A percentile compares a stretch with the other conserved stretches of the same genome.
Evolutionary conservation across 1,284 basidiomycete species (phyloP).

Genomic region (Ganoderma leucocontextum): DNA sequence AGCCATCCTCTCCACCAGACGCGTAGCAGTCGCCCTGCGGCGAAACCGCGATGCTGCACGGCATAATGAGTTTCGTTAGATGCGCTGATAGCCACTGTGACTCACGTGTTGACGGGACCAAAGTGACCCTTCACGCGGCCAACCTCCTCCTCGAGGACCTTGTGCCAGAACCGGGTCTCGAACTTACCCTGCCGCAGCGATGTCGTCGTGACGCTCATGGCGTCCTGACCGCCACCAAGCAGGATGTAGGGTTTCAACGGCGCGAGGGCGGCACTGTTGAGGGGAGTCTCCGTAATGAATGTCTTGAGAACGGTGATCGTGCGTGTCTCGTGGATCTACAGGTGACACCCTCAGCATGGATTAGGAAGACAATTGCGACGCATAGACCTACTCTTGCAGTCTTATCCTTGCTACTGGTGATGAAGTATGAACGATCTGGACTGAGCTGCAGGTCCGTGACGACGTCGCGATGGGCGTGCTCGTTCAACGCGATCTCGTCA

Average conservation of each 20-base stretch:
- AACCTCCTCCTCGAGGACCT: conserved; percentile 97
- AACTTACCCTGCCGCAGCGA: conserved; percentile 95
- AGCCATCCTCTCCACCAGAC: conserved; percentile 97
- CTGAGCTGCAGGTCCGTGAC: conserved; percentile 96
- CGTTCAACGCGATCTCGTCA: conserved; percentile 83
- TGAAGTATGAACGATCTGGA: conserved; percentile 92
- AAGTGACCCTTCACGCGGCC: conserved; percentile 97
- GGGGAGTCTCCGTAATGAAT: conserved; percentile 91
- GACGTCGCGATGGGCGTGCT: conserved; percentile 84
- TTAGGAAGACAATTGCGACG: conserved; percentile 38
- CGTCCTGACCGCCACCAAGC: conserved; percentile 97
- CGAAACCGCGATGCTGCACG: conserved; percentile 85
- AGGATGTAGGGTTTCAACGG: conserved; percentile 89
- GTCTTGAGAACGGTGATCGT: conserved; percentile 93
- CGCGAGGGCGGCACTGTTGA: conserved; percentile 93
- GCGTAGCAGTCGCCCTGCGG: conserved; percentile 91
- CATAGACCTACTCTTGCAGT: conserved; percentile 78
- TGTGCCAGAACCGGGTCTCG: conserved; percentile 99
- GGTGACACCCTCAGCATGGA: neutral
- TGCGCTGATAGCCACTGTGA: conserved; percentile 30
- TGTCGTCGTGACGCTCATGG: conserved; percentile 97
- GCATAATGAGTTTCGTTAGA: conserved; percentile 18
- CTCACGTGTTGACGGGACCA: conserved; percentile 96
- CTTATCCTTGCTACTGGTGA: conserved; percentile 98
- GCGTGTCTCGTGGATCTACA: conserved; percentile 89